These are phyloP conservation scores for Boletus pseudo-olivaceus DNA, from an alignment of 768 basidiomycete genomes.

Conservation along the genomic window DNA sequence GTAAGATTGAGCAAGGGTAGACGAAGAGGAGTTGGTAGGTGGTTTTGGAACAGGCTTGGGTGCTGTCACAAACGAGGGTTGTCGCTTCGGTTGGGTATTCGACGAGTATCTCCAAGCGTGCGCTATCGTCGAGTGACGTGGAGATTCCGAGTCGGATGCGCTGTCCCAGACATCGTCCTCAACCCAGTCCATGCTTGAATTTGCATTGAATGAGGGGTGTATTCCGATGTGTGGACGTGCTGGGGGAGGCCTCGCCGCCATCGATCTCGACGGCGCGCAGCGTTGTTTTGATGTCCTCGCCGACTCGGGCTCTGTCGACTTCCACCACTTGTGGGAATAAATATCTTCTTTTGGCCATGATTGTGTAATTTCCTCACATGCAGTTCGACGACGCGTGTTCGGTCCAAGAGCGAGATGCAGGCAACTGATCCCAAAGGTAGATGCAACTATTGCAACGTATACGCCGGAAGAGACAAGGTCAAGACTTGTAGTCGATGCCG, in stretches of 20 bases:
- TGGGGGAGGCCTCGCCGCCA: conserved; percentile 64
- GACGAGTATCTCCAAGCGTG: conserved; percentile 40
- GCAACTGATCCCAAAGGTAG: conserved; percentile 20
- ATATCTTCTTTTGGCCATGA: background rate
- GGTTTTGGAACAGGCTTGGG: conserved; percentile 56
- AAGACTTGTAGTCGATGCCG: conserved; percentile 24
- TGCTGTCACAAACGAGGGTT: conserved; percentile 35
- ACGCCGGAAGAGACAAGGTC: conserved; percentile 24
- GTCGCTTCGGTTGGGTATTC: conserved; percentile 22
- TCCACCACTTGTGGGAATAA: conserved; percentile 7
- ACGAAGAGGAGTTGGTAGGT: conserved; percentile 51
- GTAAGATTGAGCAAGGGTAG: conserved; percentile 74
- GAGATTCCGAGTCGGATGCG: conserved; percentile 73
- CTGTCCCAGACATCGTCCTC: conserved; percentile 90
- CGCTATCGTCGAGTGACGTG: conserved; percentile 50
- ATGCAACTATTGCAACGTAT: conserved; percentile 23
- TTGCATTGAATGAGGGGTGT: conserved; percentile 45
- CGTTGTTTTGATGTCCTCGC: background rate
- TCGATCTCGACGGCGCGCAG: conserved; percentile 28
- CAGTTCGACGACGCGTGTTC: background rate
- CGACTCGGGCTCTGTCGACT: background rate
- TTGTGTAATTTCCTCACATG: background rate
- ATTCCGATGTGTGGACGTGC: conserved; percentile 71
- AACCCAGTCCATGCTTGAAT: conserved; percentile 60
- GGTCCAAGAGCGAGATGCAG: background rate